These are phyloP conservation scores for Limnomonas spitsbergensis DNA, from an alignment of 139 green algal genomes.

Conservation along the genomic window DNA sequence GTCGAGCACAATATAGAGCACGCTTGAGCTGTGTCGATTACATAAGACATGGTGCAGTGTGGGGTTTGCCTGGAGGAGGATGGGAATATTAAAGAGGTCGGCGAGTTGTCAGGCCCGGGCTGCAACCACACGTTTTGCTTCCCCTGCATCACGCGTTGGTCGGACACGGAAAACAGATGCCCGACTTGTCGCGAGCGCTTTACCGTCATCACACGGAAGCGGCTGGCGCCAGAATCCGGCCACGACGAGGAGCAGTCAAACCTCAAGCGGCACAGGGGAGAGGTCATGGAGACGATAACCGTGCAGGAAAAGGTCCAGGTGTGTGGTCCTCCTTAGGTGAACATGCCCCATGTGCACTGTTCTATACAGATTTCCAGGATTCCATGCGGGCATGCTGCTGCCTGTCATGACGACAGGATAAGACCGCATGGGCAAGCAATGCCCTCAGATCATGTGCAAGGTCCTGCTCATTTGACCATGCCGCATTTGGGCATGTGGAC, in stretches of 20 bases:
- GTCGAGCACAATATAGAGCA: too few species aligned
- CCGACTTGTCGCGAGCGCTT: slow-evolving; percentile 71
- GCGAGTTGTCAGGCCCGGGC: slow-evolving; percentile 42
- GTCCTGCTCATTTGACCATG: too few species aligned
- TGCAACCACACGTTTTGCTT: slow-evolving; percentile 70
- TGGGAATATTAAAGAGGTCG: slow-evolving; percentile 38
- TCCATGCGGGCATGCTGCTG: too few species aligned
- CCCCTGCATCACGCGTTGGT: slow-evolving; percentile 63
- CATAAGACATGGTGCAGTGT: slow-evolving; percentile 39
- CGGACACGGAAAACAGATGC: slow-evolving; percentile 60
- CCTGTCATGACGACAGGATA: too few species aligned
- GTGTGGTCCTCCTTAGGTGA: background rate
- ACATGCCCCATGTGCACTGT: too few species aligned
- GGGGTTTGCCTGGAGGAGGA: slow-evolving; percentile 52
- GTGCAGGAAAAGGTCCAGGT: slow-evolving; percentile 33
- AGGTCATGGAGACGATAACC: slow-evolving; percentile 30
- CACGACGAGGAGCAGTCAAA: slow-evolving; percentile 5
- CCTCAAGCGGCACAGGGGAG: slow-evolving; percentile 24
- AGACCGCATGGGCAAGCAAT: too few species aligned
- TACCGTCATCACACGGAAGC: slow-evolving; percentile 49
- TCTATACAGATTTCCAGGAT: too few species aligned
- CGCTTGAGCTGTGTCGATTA: too few species aligned
- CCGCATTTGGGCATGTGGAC: too few species aligned
- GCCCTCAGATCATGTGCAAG: too few species aligned
- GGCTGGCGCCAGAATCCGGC: background rate